These are phyloP conservation scores for Aegilops bicornis DNA, from an alignment of 176 grass and related monocot species.

Conservation along the genomic window DNA sequence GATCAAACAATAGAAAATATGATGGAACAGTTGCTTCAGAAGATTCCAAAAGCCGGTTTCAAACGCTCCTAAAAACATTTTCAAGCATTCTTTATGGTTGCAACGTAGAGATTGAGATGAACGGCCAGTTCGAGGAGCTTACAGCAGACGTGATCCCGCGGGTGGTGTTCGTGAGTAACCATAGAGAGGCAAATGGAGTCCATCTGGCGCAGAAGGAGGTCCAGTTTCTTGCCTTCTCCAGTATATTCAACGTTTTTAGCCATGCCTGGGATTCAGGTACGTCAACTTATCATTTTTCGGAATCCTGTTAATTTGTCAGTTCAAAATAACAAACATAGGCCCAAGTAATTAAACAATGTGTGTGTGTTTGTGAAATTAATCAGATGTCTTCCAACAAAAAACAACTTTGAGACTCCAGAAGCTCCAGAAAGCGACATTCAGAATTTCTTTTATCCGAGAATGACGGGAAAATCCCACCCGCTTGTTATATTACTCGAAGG, in stretches of 20 bases:
- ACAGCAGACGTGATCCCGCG: neutral
- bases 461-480: no score
- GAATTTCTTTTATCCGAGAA: no score
- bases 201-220: neutral
- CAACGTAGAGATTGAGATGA: neutral
- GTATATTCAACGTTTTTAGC: neutral
- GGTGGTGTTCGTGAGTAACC: neutral
- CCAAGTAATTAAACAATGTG: no score
- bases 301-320: neutral
- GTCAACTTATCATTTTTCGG: neutral
- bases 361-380: neutral
- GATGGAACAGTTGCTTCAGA: no score
- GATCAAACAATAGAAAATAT: no score
- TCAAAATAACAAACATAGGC: neutral
- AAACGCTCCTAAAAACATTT: no score
- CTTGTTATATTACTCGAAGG: no score
- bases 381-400: slow-evolving; percentile 26
- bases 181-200: neutral
- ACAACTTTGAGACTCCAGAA: neutral
- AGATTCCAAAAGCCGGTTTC: no score
- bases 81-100: no score
- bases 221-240: neutral
- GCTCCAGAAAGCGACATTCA: slow-evolving; percentile 4
- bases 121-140: neutral
- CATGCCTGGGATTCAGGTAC: neutral